These are phyloP conservation scores for Termitomyces sp. DNA, from an alignment of 768 basidiomycete species.

Conservation along the genomic window DNA sequence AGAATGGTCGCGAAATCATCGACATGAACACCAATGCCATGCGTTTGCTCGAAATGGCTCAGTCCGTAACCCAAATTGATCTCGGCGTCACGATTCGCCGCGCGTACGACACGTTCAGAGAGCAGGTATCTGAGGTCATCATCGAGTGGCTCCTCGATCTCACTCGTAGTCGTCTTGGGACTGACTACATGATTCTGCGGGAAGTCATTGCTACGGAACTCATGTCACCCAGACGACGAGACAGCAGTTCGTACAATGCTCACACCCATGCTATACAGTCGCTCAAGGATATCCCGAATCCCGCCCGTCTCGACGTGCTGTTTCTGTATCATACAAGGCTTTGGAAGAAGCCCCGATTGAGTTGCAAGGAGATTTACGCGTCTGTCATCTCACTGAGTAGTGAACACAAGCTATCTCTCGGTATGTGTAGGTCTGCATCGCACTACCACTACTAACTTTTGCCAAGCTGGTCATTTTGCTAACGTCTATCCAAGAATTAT, in stretches of 20 bases:
- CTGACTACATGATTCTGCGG: conserved; percentile 61
- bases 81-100: conserved; percentile 86
- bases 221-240: conserved; percentile 53
- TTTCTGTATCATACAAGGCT: conserved; percentile 78
- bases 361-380: conserved; percentile 79
- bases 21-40: conserved; percentile 57
- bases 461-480: conserved; percentile 74
- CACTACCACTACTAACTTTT: not conserved
- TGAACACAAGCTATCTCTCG: conserved; percentile 70
- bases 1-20: conserved; percentile 76
- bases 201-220: conserved; percentile 72
- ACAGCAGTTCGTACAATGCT: conserved; percentile 38
- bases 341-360: conserved; percentile 81
- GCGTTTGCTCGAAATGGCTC: conserved; percentile 70
- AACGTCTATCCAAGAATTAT: conserved; percentile 82
- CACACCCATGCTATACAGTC: conserved; percentile 30
- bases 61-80: conserved; percentile 80
- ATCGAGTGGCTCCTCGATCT: conserved; percentile 85
- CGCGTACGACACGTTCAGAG: conserved; percentile 83
- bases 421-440: conserved; percentile 36
- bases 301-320: conserved; percentile 66
- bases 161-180: conserved; percentile 62
- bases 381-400: conserved; percentile 66
- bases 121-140: conserved; percentile 77
- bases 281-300: conserved; percentile 40